Base-by-base conservation (phyloP, 768 basidiomycete species). In the Lentinula edodes region DNA sequence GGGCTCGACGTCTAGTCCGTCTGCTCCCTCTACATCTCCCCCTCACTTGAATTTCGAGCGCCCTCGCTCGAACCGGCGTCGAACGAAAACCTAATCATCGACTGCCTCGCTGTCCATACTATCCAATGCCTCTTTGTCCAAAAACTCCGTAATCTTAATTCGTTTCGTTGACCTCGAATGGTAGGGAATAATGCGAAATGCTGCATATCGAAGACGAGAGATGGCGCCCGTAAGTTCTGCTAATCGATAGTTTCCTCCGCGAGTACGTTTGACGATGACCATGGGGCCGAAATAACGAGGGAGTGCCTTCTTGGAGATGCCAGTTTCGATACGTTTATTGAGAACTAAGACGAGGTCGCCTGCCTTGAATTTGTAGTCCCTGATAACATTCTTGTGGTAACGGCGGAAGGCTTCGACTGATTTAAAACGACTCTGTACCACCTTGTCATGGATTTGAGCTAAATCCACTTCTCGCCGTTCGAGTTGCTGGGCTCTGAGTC, bases 201-300 rank as follows among this genome's bases (percentile, higher is more conserved):
- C 51, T 10, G 51, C 59, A 7, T 52, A 28, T 10, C 16, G 16
- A 28, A 28, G 15, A 6, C 52, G 16, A 6, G 18, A 42, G n/a
- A 35, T n/a, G 32, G 59, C 42, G 3, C 59, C 59, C 18, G 53
- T 52, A 28, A 60, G 59, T 54, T 60, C 59, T 6, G 34, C 32
- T 8, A 60, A 12, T 1, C 5, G 20, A 32, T 34, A 60, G 45
- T 32, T 41, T 8, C 59, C 59, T n/a, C 50, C 59, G 16, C 2
- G 46, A 28, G 60, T 64, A n/a, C 57, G 54, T 23, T 57, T 28
- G 23, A 66, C 52, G 6, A 72, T 63, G 20, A 63, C 43, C 42
- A 62, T 66, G 1, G 70, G 71, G 9, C 69, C 70, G 20, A 68
- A 58, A 46, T 71, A 71, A 12, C 61, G 20, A 28, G 53, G 53